Evolutionary conservation across 257 asterid species (phyloP).

Genomic region (Verbascum thapsus): DNA sequence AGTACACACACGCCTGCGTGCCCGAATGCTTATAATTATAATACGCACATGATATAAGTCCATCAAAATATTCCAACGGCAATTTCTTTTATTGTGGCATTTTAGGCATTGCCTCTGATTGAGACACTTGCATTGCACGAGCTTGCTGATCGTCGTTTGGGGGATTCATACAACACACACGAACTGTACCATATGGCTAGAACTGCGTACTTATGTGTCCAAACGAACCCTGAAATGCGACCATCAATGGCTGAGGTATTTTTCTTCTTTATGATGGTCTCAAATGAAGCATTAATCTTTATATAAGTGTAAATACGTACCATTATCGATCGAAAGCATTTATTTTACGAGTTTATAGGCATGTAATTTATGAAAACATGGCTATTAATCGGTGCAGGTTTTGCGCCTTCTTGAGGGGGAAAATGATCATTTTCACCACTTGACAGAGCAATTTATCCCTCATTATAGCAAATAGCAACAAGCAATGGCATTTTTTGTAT

Average conservation of each 20-base stretch:
- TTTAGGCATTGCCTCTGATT: constrained; percentile 64
- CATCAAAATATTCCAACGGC: no score
- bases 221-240: constrained; percentile 65
- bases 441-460: constrained; percentile 63
- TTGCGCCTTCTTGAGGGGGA: constrained; percentile 74
- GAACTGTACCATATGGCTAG: constrained; percentile 78
- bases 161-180: constrained; percentile 59
- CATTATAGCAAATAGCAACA: constrained; percentile 49
- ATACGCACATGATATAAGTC: no score
- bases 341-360: no score
- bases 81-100: constrained; percentile 13
- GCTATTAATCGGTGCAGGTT: constrained; percentile 45
- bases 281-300: neutral
- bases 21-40: no score
- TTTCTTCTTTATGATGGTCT: neutral
- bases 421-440: constrained; percentile 52
- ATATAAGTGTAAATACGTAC: neutral
- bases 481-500: no score
- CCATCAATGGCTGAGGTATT: constrained; percentile 83
- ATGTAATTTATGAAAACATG: no score
- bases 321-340: no score
- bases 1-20: no score
- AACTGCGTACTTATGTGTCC: constrained; percentile 69
- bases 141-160: constrained; percentile 66
- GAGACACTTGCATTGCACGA: constrained; percentile 73